Percentiles rank a stretch among this genome's conserved stretches.
These are phyloP conservation scores for Xylaria arbuscula DNA, from an alignment of 2,329 filamentous ascomycete species.

Conservation along the genomic window DNA sequence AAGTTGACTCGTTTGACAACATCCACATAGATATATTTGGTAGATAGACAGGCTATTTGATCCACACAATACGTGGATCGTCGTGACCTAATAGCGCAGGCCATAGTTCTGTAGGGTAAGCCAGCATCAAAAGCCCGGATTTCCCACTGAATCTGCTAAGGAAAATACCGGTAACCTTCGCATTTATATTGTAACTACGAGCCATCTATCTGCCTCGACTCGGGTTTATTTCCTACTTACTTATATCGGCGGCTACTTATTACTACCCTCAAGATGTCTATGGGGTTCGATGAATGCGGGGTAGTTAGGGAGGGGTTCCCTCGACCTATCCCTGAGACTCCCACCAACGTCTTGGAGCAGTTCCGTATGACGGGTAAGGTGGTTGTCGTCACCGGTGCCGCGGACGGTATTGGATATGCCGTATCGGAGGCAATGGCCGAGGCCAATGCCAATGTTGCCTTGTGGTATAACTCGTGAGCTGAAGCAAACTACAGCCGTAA, in stretches of 20 bases:
- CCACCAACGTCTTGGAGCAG: slow-evolving; percentile 35
- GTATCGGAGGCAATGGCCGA: slow-evolving; percentile 39
- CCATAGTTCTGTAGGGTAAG: background rate
- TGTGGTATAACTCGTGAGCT: slow-evolving; percentile 40
- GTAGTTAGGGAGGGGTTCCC: slow-evolving; percentile 38
- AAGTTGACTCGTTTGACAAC: slow-evolving; percentile 6
- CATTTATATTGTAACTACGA: background rate
- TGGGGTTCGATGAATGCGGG: slow-evolving; percentile 38
- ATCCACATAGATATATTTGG: slow-evolving; percentile 11
- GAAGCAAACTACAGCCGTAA: background rate
- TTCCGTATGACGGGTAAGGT: slow-evolving; percentile 39
- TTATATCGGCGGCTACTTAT: background rate
- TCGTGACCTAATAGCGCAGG: slow-evolving; percentile 16
- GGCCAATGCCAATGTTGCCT: slow-evolving; percentile 34
- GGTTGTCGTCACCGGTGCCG: slow-evolving; percentile 38
- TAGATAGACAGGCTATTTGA: slow-evolving; percentile 3
- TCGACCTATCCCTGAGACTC: slow-evolving; percentile 33
- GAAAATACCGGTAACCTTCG: background rate
- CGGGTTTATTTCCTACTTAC: background rate
- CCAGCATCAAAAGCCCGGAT: background rate
- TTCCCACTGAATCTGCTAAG: slow-evolving; percentile 1
- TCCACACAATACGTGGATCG: slow-evolving; percentile 31
- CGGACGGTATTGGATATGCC: slow-evolving; percentile 39
- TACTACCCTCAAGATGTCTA: slow-evolving; percentile 36
- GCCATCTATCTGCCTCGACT: background rate